A percentile compares a stretch with the other conserved stretches of the same genome.
Conservation (phyloP, 2,329 filamentous ascomycete species). For the Aureobasidium leucospermi region DNA sequence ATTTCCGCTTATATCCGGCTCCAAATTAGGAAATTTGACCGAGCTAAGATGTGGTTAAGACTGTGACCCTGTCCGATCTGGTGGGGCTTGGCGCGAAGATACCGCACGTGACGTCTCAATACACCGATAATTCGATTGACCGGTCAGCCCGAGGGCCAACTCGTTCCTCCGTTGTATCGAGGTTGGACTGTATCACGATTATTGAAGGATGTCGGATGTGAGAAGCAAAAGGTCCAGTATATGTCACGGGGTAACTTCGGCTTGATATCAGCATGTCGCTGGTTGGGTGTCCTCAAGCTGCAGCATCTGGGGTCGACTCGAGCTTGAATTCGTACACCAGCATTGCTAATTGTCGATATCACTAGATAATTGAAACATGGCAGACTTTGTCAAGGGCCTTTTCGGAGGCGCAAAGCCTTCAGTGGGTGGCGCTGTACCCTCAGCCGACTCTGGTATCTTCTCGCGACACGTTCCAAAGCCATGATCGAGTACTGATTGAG, state of each 20-base stretch:
- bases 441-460: slow-evolving; percentile 57
- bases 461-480: slow-evolving; percentile 12
- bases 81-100: no score
- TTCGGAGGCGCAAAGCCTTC: slow-evolving; percentile 61
- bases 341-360: not conserved
- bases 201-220: not conserved
- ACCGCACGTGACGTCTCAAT: no score
- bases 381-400: slow-evolving; percentile 56
- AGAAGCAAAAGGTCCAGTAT: not conserved
- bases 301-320: not conserved
- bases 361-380: slow-evolving; percentile 28
- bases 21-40: no score
- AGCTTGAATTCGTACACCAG: not conserved
- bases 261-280: not conserved
- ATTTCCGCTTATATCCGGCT: no score
- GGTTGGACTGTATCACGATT: not conserved
- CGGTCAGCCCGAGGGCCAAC: no score
- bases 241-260: not conserved
- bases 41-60: no score
- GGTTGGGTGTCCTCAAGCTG: slow-evolving; percentile 5
- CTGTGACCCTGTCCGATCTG: no score
- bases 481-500: slow-evolving; percentile 2
- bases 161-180: no score
- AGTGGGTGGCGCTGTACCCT: slow-evolving; percentile 34
- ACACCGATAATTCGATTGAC: no score